Evolutionary conservation across 2,329 filamentous ascomycete species (phyloP).

Genomic region (Penicillium griseofulvum): DNA sequence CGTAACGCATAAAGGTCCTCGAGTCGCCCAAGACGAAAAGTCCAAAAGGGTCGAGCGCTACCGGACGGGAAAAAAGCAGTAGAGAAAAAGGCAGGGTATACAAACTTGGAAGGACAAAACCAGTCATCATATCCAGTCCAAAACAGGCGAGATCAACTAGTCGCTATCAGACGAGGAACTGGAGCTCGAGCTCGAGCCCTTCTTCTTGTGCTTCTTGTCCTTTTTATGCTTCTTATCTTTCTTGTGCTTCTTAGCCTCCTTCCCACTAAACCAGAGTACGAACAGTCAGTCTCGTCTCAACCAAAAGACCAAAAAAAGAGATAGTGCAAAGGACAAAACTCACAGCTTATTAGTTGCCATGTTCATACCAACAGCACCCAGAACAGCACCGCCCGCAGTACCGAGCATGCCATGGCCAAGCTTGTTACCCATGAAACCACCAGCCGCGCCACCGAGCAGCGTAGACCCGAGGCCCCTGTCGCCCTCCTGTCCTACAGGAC

Average conservation of each 20-base stretch:
- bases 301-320: background rate
- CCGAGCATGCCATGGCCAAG: slow-evolving; percentile 16
- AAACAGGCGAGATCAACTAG: background rate
- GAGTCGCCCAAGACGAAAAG: background rate
- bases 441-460: slow-evolving; percentile 20
- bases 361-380: slow-evolving; percentile 22
- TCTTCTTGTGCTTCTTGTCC: slow-evolving; percentile 19
- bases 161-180: slow-evolving; percentile 14
- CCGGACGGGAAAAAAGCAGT: background rate
- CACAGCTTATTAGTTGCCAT: slow-evolving; percentile 18
- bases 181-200: slow-evolving; percentile 11
- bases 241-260: slow-evolving; percentile 16
- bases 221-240: slow-evolving; percentile 18
- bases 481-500: slow-evolving; percentile 17
- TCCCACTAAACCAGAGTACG: background rate
- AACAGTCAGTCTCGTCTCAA: background rate
- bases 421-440: slow-evolving; percentile 21
- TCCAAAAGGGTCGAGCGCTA: background rate
- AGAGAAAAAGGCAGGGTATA: background rate
- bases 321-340: background rate
- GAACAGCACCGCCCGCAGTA: slow-evolving; percentile 18
- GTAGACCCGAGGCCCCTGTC: slow-evolving; percentile 23
- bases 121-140: background rate
- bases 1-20: background rate
- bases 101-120: background rate